A percentile compares a stretch with the other conserved stretches of the same genome.
Conservation (phyloP, 2,329 filamentous ascomycete species). For the Hypoxylon sp. region DNA sequence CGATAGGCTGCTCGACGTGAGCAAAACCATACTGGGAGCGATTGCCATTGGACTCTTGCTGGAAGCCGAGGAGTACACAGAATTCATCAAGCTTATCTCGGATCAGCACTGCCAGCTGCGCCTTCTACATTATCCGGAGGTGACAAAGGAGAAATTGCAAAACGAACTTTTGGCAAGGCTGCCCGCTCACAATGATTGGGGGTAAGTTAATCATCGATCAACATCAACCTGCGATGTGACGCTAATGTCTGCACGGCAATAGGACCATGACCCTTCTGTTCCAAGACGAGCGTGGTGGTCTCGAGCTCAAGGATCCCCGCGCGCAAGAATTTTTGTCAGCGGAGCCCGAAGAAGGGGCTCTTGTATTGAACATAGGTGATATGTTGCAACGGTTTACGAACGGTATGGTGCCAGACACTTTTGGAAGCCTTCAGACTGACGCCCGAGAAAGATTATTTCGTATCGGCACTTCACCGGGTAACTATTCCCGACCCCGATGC, state of each 20-base stretch:
- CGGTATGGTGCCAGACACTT: constrained; percentile 25
- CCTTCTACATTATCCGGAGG: constrained; percentile 41
- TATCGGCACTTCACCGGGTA: constrained; percentile 43
- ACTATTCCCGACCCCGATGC: constrained; percentile 37
- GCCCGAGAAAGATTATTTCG: constrained; percentile 41
- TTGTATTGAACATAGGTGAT: constrained; percentile 46
- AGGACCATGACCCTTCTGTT: constrained; percentile 64
- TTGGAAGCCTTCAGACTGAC: constrained; percentile 4
- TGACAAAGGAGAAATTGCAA: constrained; percentile 37
- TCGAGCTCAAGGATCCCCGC: constrained; percentile 61
- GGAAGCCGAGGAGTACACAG: constrained; percentile 13
- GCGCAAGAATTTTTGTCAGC: constrained; percentile 35
- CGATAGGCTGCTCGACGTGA: constrained; percentile 26
- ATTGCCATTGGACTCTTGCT: constrained; percentile 35
- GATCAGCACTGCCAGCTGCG: constrained; percentile 39
- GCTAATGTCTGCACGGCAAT: background rate
- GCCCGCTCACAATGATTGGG: constrained; percentile 66
- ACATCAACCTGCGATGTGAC: background rate
- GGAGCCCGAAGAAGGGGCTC: constrained; percentile 39
- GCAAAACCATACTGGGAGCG: constrained; percentile 30
- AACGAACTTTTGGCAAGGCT: constrained; percentile 47
- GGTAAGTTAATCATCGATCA: constrained; percentile 42
- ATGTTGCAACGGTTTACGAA: constrained; percentile 47
- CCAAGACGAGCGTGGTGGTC: constrained; percentile 63
- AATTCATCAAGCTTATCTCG: constrained; percentile 25